Evolutionary conservation across 208 protist species (phyloP).

Genomic region (Naegleria fowleri): DNA sequence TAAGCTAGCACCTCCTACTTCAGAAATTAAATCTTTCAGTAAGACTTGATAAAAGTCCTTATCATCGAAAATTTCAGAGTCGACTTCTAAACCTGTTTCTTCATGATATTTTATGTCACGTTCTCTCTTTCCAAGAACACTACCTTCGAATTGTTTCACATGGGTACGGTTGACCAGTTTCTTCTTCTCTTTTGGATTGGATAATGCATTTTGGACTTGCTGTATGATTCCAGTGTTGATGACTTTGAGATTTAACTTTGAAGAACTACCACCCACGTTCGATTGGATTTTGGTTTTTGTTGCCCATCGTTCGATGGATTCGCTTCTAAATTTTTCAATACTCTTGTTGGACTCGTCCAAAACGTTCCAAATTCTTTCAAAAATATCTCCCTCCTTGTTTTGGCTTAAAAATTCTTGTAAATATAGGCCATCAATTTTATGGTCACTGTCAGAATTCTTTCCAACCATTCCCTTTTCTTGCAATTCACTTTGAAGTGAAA

Average conservation of each 20-base stretch:
- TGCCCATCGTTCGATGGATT: neutral
- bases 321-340: neutral
- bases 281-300: neutral
- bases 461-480: neutral
- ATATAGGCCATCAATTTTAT: neutral
- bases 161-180: neutral
- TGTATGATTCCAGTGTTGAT: neutral
- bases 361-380: neutral
- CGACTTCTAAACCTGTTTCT: neutral
- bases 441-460: neutral
- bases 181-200: neutral
- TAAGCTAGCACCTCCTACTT: neutral
- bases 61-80: constrained; percentile 22
- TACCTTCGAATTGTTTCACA: neutral
- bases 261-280: neutral
- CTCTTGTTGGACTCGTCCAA: neutral
- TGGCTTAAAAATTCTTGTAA: neutral
- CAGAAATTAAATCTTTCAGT: constrained; percentile 25
- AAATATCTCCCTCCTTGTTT: neutral
- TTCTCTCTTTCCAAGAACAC: constrained; percentile 9
- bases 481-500: neutral
- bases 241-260: neutral
- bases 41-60: constrained; percentile 23
- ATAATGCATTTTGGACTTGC: neutral
- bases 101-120: neutral